Percentiles rank a stretch among this genome's conserved stretches.
These are phyloP conservation scores for Colletotrichum sp. DNA, from an alignment of 2,329 filamentous ascomycete species.

Conservation along the genomic window DNA sequence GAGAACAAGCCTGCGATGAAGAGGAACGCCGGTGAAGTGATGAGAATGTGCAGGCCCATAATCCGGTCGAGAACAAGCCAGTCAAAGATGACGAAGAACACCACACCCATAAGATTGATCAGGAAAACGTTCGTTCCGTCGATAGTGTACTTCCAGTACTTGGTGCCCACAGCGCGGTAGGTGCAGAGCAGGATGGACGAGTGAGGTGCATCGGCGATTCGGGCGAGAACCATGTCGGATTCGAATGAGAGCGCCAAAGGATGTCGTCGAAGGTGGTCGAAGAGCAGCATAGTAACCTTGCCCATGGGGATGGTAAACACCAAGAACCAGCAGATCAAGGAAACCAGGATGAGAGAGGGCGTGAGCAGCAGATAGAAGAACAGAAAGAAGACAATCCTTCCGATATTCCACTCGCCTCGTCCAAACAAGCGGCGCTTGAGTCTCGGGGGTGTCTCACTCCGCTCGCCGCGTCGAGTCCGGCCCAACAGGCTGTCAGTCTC, in stretches of 20 bases:
- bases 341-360: conserved; percentile 84
- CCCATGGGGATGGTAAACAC: conserved; percentile 99
- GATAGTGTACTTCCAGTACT: conserved; percentile 99
- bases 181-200: conserved; percentile 94
- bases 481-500: conserved; percentile 92
- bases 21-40: conserved; percentile 85
- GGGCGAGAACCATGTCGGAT: conserved; percentile 78
- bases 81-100: conserved; percentile 94
- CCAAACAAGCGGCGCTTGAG: conserved; percentile 90
- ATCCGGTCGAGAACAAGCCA: conserved; percentile 78
- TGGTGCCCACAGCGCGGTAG: conserved; percentile 90
- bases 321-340: conserved; percentile 90
- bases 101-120: conserved; percentile 93
- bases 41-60: conserved; percentile 71
- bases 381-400: conserved; percentile 92
- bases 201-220: conserved; percentile 73
- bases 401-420: conserved; percentile 93
- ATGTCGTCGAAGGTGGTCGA: conserved; percentile 90
- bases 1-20: conserved; percentile 86
- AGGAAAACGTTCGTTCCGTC: conserved; percentile 99
- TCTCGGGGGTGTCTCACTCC: conserved; percentile 36
- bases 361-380: conserved; percentile 95
- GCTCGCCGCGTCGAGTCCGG: conserved; percentile 57
- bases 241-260: conserved; percentile 94
- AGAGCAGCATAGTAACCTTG: conserved; percentile 87